phyloP scores from a whole-genome alignment of 108 stramenopile genomes.

The Poteriospumella lacustris region DNA sequence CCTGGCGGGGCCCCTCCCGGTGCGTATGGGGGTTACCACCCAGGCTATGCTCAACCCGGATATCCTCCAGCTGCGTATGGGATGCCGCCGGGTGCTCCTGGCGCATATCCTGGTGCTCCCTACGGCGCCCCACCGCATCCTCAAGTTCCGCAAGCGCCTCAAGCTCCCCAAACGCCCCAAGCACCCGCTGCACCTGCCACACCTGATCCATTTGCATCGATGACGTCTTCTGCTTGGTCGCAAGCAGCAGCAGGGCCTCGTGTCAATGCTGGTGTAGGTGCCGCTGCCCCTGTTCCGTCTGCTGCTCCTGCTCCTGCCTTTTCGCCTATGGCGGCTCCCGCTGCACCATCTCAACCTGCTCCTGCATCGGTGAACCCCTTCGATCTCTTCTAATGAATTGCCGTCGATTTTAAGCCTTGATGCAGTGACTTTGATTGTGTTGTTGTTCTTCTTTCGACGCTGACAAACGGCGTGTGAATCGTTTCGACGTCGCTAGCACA shows the following conservation, averaged over 20 bases:
- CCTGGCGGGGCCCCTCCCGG: too few relatives aligned
- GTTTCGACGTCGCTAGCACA: too few relatives aligned
- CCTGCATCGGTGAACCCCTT: constrained; percentile 27
- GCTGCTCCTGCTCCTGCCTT: not conserved
- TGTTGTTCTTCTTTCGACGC: too few relatives aligned
- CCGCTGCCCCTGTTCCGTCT: not conserved
- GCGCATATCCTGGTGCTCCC: not conserved
- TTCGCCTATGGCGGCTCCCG: not conserved
- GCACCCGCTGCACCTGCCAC: not conserved
- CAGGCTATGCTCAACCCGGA: not conserved
- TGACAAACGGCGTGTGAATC: too few relatives aligned
- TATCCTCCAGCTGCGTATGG: not conserved
- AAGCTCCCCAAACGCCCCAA: not conserved
- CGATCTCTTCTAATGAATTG: constrained; percentile 16
- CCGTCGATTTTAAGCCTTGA: too few relatives aligned
- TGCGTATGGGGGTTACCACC: not conserved
- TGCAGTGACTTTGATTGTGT: too few relatives aligned
- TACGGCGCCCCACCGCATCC: not conserved
- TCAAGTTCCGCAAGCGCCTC: not conserved
- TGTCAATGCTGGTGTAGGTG: not conserved
- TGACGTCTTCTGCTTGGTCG: not conserved
- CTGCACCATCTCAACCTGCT: not conserved
- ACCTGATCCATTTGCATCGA: constrained; percentile 1
- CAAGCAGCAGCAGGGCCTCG: not conserved
- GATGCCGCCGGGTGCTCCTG: not conserved